These are phyloP conservation scores for Emmonsiellopsis sp. DNA, from an alignment of 2,329 filamentous ascomycete species.

Conservation along the genomic window DNA sequence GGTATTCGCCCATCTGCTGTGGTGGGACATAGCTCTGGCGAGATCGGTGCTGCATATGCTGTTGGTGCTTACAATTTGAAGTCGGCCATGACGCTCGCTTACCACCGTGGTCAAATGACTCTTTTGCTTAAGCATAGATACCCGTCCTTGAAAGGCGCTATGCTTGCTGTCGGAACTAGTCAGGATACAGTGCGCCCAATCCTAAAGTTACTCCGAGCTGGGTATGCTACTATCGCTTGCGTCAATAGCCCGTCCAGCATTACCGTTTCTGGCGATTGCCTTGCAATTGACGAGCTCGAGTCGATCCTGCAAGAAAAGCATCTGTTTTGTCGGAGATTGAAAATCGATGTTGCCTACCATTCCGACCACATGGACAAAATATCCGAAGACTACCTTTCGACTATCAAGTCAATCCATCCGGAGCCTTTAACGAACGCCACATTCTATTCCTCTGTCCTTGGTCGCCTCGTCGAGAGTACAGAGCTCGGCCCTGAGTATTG, in stretches of 20 bases:
- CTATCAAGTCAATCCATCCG: background rate
- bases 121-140: background rate
- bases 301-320: conserved; percentile 10
- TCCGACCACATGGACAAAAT: conserved; percentile 16
- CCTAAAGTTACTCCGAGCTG: background rate
- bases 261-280: conserved; percentile 26
- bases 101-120: background rate
- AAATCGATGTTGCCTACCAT: conserved; percentile 18
- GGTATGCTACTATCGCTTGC: conserved; percentile 22
- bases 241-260: conserved; percentile 29
- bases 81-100: background rate
- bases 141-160: background rate
- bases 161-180: background rate
- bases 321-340: conserved; percentile 15
- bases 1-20: conserved; percentile 7
- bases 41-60: conserved; percentile 13
- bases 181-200: background rate
- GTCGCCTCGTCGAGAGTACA: no score
- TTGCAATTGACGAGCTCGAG: conserved; percentile 14
- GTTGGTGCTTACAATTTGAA: background rate
- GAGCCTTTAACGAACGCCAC: background rate
- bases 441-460: background rate
- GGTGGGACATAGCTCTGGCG: conserved; percentile 10
- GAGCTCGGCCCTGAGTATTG: background rate
- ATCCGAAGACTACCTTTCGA: conserved; percentile 6